Base-by-base conservation (phyloP, 2,329 filamentous ascomycete species). In the Pseudogymnoascus sp. region DNA sequence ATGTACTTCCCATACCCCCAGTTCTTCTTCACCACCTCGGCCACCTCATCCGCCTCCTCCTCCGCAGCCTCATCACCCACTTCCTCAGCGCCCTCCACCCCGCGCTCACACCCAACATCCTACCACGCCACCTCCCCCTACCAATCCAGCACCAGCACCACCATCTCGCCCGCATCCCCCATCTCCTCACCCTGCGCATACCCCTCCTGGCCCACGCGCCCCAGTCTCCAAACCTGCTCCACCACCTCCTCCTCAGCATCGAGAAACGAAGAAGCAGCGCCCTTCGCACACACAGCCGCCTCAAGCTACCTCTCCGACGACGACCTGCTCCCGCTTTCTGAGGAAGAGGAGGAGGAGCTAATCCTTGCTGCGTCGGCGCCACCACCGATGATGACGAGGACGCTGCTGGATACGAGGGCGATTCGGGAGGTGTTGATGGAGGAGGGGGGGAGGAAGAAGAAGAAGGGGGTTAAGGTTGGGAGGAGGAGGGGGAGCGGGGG, bases 91-190 rank as follows among this genome's bases (percentile, higher is more conserved):
- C 35, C 53, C 7, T 36, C 53, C 3, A 35, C 28, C 0, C 28
- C 53, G 1, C 26, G 53, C 15, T 35, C 53, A 13, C 53, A 60
- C 28, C 35, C 53, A 15, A 60, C 53, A 60, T 60, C 53, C 28
- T 60, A 60, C 35, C 53, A 60, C 28, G 53, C 53, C n/a, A 35
- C 53, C n/a, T 60, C 53, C 1, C 53, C 53, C 17, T 60, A 60
- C 53, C 44, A 50, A 28, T 17, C 42, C 42, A 8, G 7, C n/a
- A 8, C 15, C n/a, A 9, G 6, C n/a, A 11, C 53, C n/a, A 13
- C n/a, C 11, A 2, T 15, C 5, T 33, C 53, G 5, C 53, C 53
- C 2, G 21, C n/a, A n/a, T n/a, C 21, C n/a, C 36, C 53, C n/a
- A 60, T 60, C 53, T 60, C 53, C 26, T 33, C 26, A 9, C 53